A percentile compares a stretch with the other conserved stretches of the same genome.
phyloP scores from a whole-genome alignment of 805 yeast genomes.

The Wickerhamiella allomyrinae region DNA sequence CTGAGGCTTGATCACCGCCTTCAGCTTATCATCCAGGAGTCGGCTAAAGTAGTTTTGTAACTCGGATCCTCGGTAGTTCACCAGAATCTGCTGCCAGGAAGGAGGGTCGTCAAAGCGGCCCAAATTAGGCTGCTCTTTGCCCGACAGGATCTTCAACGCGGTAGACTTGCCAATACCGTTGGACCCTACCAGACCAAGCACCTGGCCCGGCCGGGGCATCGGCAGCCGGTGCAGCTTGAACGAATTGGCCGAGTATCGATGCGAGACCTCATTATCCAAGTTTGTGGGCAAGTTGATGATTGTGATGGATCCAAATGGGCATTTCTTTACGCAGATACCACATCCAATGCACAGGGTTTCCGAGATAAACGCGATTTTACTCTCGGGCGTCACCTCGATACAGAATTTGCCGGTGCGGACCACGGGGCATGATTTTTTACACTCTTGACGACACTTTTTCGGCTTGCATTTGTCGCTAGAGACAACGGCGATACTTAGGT shows the following conservation, averaged over 20 bases:
- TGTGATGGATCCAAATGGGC: constrained; percentile 94
- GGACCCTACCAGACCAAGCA: constrained; percentile 91
- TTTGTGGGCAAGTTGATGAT: constrained; percentile 95
- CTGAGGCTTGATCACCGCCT: constrained; percentile 97
- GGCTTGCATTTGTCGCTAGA: constrained; percentile 93
- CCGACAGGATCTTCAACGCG: constrained; percentile 90
- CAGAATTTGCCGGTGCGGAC: constrained; percentile 95
- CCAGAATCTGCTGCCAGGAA: constrained; percentile 88
- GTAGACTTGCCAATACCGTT: constrained; percentile 99
- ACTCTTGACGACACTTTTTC: constrained; percentile 95
- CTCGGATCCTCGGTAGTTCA: constrained; percentile 90
- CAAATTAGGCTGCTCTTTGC: constrained; percentile 92
- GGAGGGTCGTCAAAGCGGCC: constrained; percentile 95
- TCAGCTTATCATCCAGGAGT: constrained; percentile 82
- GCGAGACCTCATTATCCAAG: constrained; percentile 82
- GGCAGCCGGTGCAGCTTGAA: constrained; percentile 95
- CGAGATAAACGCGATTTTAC: constrained; percentile 87
- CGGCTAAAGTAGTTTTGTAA: constrained; percentile 92
- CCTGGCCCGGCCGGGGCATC: constrained; percentile 98
- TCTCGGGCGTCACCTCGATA: constrained; percentile 85
- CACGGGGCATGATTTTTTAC: constrained; percentile 93
- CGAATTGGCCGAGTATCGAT: constrained; percentile 94
- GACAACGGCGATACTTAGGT: constrained; percentile 77
- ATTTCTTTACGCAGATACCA: constrained; percentile 98
- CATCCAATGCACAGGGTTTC: constrained; percentile 94